Percentiles rank a stretch among this genome's conserved stretches.
These are phyloP conservation scores for Blastocystis sp. DNA, from an alignment of 352 stramenopile species.

Conservation along the genomic window DNA sequence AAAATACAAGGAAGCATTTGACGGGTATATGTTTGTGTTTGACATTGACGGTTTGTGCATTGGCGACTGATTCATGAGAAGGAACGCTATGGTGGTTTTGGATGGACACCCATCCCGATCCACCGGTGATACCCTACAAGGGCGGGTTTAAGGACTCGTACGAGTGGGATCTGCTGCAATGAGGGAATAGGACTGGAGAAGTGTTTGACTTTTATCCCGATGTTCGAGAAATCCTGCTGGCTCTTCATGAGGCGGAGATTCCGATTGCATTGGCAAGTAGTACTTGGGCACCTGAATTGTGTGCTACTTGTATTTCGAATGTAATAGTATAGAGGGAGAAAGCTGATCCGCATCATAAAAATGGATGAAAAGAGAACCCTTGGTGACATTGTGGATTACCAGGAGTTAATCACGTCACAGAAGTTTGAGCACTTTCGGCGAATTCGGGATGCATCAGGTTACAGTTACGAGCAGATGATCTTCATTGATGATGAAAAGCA, in stretches of 20 bases:
- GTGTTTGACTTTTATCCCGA: slow-evolving; percentile 63
- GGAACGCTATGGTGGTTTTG: slow-evolving; percentile 64
- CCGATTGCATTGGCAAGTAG: slow-evolving; percentile 62
- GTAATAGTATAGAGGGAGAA: slow-evolving; percentile 4
- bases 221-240: slow-evolving; percentile 49
- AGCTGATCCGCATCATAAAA: slow-evolving; percentile 39
- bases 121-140: not conserved
- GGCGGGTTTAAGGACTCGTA: slow-evolving; percentile 53
- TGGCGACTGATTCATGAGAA: not conserved
- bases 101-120: slow-evolving; percentile 37
- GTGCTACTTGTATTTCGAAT: not conserved
- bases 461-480: slow-evolving; percentile 65
- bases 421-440: slow-evolving; percentile 55
- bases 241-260: slow-evolving; percentile 61
- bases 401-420: slow-evolving; percentile 54
- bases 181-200: slow-evolving; percentile 27
- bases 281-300: slow-evolving; percentile 60
- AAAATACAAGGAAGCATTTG: slow-evolving; percentile 64
- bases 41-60: slow-evolving; percentile 34
- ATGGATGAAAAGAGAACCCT: slow-evolving; percentile 36
- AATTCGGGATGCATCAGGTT: slow-evolving; percentile 40
- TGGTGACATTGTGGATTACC: slow-evolving; percentile 50
- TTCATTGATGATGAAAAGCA: slow-evolving; percentile 67
- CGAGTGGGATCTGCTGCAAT: not conserved
- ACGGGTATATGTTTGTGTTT: slow-evolving; percentile 57